Evolutionary conservation across 2,329 filamentous ascomycete species (phyloP).

Genomic region (Arthroderma sp.): DNA sequence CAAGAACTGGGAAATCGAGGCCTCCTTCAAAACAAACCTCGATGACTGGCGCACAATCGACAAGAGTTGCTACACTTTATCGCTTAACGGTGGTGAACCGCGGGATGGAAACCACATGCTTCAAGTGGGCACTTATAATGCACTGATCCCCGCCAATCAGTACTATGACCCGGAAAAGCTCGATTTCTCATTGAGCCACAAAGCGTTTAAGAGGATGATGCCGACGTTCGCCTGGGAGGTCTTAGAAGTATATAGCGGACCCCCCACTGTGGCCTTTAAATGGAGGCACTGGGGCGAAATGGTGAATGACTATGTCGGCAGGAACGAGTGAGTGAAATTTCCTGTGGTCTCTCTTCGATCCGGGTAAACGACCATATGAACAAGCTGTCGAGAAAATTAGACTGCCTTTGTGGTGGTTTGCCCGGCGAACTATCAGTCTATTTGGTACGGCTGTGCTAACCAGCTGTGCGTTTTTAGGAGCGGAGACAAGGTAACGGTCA

Average conservation of each 20-base stretch:
- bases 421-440: no score
- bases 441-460: no score
- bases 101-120: constrained; percentile 52
- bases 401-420: no score
- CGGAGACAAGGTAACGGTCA: constrained; percentile 49
- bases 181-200: constrained; percentile 52
- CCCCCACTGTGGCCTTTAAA: constrained; percentile 48
- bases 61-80: constrained; percentile 45
- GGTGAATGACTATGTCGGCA: constrained; percentile 52
- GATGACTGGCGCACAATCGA: constrained; percentile 55
- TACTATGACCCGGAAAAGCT: constrained; percentile 51
- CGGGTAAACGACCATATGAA: not conserved
- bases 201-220: constrained; percentile 63
- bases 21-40: constrained; percentile 51
- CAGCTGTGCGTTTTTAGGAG: constrained; percentile 28
- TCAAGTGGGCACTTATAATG: constrained; percentile 55
- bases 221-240: constrained; percentile 60
- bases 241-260: constrained; percentile 52
- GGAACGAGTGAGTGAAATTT: constrained; percentile 42
- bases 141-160: constrained; percentile 49
- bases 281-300: constrained; percentile 59
- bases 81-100: constrained; percentile 48
- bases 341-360: constrained; percentile 11
- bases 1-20: constrained; percentile 62
- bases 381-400: no score